phyloP scores from a whole-genome alignment of 352 stramenopile genomes.

The Pythium apleroticum region DNA sequence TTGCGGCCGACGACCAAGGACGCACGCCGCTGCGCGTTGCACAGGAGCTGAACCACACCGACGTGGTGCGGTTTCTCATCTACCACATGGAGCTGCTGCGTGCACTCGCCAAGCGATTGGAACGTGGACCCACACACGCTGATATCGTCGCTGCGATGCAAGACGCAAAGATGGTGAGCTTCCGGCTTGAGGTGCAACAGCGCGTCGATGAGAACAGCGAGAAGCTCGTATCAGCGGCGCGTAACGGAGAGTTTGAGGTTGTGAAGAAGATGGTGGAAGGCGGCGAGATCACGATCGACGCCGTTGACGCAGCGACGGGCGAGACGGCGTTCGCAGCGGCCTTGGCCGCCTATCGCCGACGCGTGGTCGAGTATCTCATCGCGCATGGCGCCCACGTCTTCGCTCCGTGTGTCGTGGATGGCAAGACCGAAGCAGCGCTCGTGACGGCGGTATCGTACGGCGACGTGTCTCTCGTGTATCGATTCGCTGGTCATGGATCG shows the following conservation, averaged over 20 bases:
- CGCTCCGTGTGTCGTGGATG: neutral
- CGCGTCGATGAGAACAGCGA: neutral
- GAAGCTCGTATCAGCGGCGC: neutral
- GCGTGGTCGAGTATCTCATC: neutral
- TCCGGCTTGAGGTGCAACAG: neutral
- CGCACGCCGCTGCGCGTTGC: neutral
- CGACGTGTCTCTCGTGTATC: neutral
- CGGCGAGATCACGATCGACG: neutral
- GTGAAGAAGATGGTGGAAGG: neutral
- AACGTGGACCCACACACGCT: neutral
- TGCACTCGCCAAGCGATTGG: neutral
- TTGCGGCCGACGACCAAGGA: neutral
- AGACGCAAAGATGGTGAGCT: neutral
- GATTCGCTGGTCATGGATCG: neutral
- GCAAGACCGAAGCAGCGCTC: neutral
- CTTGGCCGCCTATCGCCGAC: neutral
- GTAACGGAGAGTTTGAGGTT: neutral
- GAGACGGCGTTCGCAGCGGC: constrained; percentile 1
- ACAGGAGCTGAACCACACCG: neutral
- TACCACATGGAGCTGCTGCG: neutral
- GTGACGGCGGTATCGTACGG: neutral
- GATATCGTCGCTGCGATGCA: neutral
- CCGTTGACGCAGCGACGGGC: neutral
- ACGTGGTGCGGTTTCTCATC: neutral
- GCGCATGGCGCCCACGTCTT: neutral